These are phyloP conservation scores for Tolypocladium cylindrosporum DNA, from an alignment of 2,329 filamentous ascomycete genomes.

Conservation along the genomic window DNA sequence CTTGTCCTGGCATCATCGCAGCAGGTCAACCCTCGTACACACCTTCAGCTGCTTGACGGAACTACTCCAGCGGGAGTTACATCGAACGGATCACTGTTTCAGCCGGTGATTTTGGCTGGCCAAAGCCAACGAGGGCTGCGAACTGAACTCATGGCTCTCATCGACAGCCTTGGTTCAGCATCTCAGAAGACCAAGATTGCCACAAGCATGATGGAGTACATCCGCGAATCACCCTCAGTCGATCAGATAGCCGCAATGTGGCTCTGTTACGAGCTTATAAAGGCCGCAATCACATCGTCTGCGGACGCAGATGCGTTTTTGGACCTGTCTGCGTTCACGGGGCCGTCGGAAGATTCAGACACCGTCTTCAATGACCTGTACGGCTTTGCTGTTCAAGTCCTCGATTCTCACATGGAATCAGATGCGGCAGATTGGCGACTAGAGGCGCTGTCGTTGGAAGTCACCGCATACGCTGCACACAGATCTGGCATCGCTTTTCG, in stretches of 20 bases:
- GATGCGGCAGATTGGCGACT: constrained; percentile 56
- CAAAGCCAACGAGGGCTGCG: constrained; percentile 58
- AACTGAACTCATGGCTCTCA: constrained; percentile 45
- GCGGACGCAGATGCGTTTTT: constrained; percentile 58
- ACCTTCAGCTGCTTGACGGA: constrained; percentile 18
- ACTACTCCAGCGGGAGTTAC: constrained; percentile 6
- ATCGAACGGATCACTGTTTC: constrained; percentile 31
- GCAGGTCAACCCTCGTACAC: constrained; percentile 9
- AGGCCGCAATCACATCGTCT: constrained; percentile 40
- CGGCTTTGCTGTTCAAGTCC: constrained; percentile 52
- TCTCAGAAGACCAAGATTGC: constrained; percentile 52
- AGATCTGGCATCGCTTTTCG: constrained; percentile 60
- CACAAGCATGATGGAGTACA: constrained; percentile 52
- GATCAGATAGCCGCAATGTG: constrained; percentile 65
- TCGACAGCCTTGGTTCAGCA: constrained; percentile 44
- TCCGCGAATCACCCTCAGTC: constrained; percentile 47
- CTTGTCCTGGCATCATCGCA: constrained; percentile 17
- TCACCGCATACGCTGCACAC: constrained; percentile 64
- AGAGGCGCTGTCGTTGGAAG: constrained; percentile 71
- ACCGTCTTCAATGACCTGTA: constrained; percentile 55
- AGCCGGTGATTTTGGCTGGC: constrained; percentile 50
- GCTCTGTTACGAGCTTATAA: constrained; percentile 65
- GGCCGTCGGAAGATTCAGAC: constrained; percentile 31
- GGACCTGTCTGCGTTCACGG: constrained; percentile 32
- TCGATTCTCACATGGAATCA: constrained; percentile 44